Evolutionary conservation across 2,329 filamentous ascomycete genomes (phyloP).

Genomic region (Cryphonectria naterciae): DNA sequence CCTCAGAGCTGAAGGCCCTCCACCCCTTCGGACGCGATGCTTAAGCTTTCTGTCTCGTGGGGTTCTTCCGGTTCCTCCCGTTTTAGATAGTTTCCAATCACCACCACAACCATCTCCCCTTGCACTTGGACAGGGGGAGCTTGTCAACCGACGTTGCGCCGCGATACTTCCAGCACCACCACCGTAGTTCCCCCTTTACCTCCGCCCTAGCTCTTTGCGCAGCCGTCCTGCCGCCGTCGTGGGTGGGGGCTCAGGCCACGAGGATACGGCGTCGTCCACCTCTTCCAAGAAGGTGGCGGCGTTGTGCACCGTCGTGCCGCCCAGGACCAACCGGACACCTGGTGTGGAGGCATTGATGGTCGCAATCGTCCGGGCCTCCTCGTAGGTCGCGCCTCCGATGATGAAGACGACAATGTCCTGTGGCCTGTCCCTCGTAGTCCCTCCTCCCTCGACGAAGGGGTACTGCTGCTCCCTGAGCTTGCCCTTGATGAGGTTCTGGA

Average conservation of each 20-base stretch:
- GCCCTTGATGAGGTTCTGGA: conserved; percentile 94
- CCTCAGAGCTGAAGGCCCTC: background rate
- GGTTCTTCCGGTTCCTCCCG: background rate
- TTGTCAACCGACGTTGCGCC: background rate
- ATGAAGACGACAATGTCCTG: conserved; percentile 97
- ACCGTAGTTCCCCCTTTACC: conserved; percentile 4
- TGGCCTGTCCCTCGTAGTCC: conserved; percentile 88
- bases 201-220: conserved; percentile 38
- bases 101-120: background rate
- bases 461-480: conserved; percentile 84
- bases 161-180: conserved; percentile 16
- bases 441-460: conserved; percentile 88
- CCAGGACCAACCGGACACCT: conserved; percentile 85
- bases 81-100: background rate
- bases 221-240: conserved; percentile 38
- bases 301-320: conserved; percentile 87
- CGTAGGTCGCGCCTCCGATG: conserved; percentile 90
- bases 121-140: background rate
- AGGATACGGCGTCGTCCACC: conserved; percentile 83
- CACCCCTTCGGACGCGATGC: background rate
- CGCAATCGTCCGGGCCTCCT: conserved; percentile 96
- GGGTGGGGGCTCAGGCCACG: conserved; percentile 74
- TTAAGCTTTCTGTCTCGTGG: background rate
- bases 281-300: conserved; percentile 87
- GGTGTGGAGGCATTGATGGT: conserved; percentile 90